Evolutionary conservation across 2,329 filamentous ascomycete species (phyloP).

Genomic region (Mollisiaceae sp.): DNA sequence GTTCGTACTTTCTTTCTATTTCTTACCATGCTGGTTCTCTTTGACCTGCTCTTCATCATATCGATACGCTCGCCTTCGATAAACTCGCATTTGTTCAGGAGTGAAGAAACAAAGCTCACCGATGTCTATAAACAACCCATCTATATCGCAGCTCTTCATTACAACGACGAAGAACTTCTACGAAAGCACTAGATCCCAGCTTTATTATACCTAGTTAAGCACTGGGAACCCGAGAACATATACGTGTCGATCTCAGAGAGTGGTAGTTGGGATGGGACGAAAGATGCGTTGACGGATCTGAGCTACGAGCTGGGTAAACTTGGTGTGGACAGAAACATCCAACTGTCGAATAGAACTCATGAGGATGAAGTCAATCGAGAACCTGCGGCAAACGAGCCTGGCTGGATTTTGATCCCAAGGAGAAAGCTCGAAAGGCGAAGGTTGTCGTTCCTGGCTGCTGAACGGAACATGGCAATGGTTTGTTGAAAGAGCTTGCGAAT

Average conservation of each 20-base stretch:
- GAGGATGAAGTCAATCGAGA: conserved; percentile 23
- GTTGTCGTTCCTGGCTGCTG: conserved; percentile 68
- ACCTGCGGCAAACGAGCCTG: conserved; percentile 42
- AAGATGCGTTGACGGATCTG: conserved; percentile 61
- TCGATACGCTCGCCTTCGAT: background rate
- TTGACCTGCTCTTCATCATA: background rate
- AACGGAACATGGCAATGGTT: conserved; percentile 65
- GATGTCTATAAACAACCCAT: conserved; percentile 44
- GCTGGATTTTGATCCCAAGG: conserved; percentile 65
- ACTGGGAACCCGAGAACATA: conserved; percentile 66
- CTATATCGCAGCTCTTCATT: conserved; percentile 72
- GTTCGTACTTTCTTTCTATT: background rate
- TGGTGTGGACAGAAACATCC: conserved; percentile 48
- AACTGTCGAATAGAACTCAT: conserved; percentile 18
- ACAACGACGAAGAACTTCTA: conserved; percentile 68
- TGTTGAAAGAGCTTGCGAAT: conserved; percentile 7
- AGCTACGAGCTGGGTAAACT: conserved; percentile 57
- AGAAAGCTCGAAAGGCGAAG: conserved; percentile 52
- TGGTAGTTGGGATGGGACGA: conserved; percentile 73
- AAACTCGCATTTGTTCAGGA: background rate
- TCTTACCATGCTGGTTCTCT: background rate
- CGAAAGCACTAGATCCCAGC: conserved; percentile 66
- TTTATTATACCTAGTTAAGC: conserved; percentile 59
- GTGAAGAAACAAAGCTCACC: background rate
- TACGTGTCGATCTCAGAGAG: conserved; percentile 72